Conservation (phyloP, 257 asterid species). For the Thymus quinquecostatus region DNA sequence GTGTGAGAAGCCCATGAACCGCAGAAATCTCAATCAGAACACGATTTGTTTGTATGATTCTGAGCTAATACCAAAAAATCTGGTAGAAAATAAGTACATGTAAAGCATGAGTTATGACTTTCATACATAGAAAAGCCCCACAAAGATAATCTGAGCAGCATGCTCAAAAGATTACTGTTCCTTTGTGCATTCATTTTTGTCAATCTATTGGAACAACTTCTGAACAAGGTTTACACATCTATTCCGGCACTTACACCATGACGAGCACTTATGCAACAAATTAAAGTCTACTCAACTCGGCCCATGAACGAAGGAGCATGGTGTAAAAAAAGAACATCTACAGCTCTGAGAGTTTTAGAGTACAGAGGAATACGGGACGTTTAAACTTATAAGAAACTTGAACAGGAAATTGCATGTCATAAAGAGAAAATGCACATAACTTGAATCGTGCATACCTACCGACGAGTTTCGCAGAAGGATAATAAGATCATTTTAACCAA, state of each 20-base stretch:
- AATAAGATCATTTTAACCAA: background rate
- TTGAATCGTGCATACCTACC: background rate
- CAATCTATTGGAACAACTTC: background rate
- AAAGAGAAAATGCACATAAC: background rate
- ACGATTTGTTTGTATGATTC: background rate
- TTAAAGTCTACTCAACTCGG: background rate
- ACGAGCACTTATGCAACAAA: conserved; percentile 2
- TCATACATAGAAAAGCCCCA: background rate
- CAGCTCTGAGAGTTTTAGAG: background rate
- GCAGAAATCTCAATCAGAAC: conserved; percentile 17
- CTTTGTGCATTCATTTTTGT: background rate
- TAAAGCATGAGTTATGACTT: background rate
- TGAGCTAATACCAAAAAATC: conserved; percentile 11
- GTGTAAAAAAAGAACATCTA: background rate
- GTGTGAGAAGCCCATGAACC: conserved; percentile 27
- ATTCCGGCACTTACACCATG: background rate
- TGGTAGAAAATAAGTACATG: conserved; percentile 16
- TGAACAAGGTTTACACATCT: background rate
- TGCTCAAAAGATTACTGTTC: background rate
- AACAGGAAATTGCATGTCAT: background rate
- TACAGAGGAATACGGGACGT: background rate
- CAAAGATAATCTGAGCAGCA: background rate
- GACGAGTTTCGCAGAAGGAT: background rate
- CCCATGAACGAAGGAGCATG: background rate
- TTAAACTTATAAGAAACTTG: background rate